A percentile compares a stretch with the other conserved stretches of the same genome.
phyloP scores from a whole-genome alignment of 768 basidiomycete species.

The Tylopilus rubrobrunneus region DNA sequence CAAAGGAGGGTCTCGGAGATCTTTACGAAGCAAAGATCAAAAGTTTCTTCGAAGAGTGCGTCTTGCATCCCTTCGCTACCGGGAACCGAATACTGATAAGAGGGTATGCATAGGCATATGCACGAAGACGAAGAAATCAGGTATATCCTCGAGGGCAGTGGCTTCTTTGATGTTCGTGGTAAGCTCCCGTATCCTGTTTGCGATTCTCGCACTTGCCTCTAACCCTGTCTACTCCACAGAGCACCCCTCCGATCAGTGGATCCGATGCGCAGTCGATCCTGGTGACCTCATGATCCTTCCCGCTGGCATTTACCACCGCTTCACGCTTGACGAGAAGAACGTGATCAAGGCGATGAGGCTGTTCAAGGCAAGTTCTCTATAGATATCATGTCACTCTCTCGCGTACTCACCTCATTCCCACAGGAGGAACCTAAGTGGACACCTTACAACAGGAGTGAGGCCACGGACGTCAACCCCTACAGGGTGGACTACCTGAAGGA shows the following conservation, averaged over 20 bases:
- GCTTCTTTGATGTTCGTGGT: conserved; percentile 93
- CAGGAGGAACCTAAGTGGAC: conserved; percentile 94
- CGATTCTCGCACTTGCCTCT: background rate
- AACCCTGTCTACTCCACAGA: conserved; percentile 49
- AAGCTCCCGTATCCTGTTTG: conserved; percentile 17
- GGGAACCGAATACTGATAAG: background rate
- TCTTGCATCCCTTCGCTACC: background rate
- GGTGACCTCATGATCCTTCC: conserved; percentile 89
- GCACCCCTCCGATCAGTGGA: conserved; percentile 68
- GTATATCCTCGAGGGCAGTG: conserved; percentile 79
- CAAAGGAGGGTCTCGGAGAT: conserved; percentile 76
- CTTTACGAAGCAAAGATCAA: conserved; percentile 80
- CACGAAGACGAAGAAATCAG: conserved; percentile 97
- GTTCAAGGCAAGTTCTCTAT: conserved; percentile 60
- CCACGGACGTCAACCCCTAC: conserved; percentile 63
- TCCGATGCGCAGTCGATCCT: conserved; percentile 68
- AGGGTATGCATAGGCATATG: conserved; percentile 57
- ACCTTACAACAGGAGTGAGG: conserved; percentile 60
- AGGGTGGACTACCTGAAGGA: conserved; percentile 57
- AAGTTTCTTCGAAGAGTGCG: conserved; percentile 80
- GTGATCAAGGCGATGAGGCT: conserved; percentile 74
- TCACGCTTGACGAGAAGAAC: conserved; percentile 80
- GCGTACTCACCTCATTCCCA: background rate
- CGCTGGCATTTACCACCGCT: conserved; percentile 91
- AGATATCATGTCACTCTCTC: background rate